phyloP scores from a whole-genome alignment of 1,139 yeast species.

The Candida sojae region DNA sequence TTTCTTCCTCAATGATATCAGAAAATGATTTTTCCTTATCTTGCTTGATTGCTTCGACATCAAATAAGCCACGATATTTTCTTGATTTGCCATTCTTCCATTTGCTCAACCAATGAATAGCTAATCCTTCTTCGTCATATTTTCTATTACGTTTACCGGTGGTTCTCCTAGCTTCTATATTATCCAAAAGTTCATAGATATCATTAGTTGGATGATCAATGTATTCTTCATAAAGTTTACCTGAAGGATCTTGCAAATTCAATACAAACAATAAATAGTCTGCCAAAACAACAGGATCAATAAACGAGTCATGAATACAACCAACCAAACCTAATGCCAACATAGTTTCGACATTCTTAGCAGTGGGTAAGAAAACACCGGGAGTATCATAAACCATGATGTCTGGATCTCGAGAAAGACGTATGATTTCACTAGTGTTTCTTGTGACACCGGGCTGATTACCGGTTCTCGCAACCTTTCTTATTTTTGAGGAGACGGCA shows the following conservation, averaged over 20 bases:
- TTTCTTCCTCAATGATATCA: conserved; percentile 29
- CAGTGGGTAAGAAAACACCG: conserved; percentile 84
- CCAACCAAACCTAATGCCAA: conserved; percentile 74
- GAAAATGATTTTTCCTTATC: conserved; percentile 27
- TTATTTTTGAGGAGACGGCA: conserved; percentile 34
- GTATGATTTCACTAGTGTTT: conserved; percentile 73
- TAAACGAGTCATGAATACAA: conserved; percentile 66
- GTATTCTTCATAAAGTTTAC: conserved; percentile 47
- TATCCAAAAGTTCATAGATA: conserved; percentile 57
- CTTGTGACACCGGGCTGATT: conserved; percentile 91
- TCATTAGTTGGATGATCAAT: conserved; percentile 72
- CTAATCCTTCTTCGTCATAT: conserved; percentile 62
- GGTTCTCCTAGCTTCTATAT: conserved; percentile 50
- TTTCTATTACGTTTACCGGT: conserved; percentile 31
- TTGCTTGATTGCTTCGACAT: conserved; percentile 35
- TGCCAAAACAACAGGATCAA: conserved; percentile 86
- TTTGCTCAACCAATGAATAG: conserved; percentile 65
- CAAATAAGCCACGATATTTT: conserved; percentile 38
- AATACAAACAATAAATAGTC: conserved; percentile 78
- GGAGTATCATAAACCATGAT: conserved; percentile 87
- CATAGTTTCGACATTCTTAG: conserved; percentile 69
- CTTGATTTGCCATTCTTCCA: conserved; percentile 62
- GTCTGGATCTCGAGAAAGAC: conserved; percentile 62
- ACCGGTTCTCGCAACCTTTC: conserved; percentile 83
- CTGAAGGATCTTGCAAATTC: conserved; percentile 61